Evolutionary conservation across 1,139 yeast genomes (phyloP), one percentile per base, ranked within the genome.

Genomic region (Hansenula lynferdii): DNA sequence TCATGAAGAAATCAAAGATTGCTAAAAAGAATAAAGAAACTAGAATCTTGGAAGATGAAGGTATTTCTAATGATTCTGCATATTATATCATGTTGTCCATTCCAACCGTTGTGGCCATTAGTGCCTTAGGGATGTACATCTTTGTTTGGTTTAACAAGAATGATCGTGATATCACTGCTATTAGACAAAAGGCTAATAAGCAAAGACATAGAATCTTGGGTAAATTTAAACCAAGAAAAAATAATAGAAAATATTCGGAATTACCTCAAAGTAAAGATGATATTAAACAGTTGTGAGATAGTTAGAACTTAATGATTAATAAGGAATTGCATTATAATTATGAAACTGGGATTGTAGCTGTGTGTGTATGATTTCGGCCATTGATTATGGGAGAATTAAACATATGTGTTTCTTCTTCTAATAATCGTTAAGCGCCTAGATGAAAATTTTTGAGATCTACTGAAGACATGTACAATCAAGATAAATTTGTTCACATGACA

Each of bases 21-120:
- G 65, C 68, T 42, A 85, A 80, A 54, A 77, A 70, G 31, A 70
- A 76, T 20, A 72, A 75, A 48, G 71, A 65, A 38, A 80, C 77
- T 53, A 66, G 77, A 58, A 72, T 70, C 38, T 57, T 65, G 37
- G 69, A 71, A 45, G 75, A 73, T 47, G 78, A 75, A 39, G 85
- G 80, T 36, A 77, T 80, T 38, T 72, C 72, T 2, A 64, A 73
- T 42, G 80, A 78, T 47, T 77, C 77, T 44, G 84, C 81, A 54
- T 82, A 81, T 53, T 82, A 84, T 53, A 69, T 80, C 48, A 74
- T 78, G 34, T 67, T 85, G 52, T 67, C 84, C 8, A 72, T 85
- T 57, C 96, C 96, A n/a, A 73, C 85, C 1, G 68, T 74, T 41
- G 86, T 84, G 23, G 60, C 77, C n/a, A 48, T 84, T 22, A 72